Percentiles rank a stretch among this genome's conserved stretches.
Evolutionary conservation across 2,329 filamentous ascomycete species (phyloP).

Genomic region (Calonectria multiphialidica): DNA sequence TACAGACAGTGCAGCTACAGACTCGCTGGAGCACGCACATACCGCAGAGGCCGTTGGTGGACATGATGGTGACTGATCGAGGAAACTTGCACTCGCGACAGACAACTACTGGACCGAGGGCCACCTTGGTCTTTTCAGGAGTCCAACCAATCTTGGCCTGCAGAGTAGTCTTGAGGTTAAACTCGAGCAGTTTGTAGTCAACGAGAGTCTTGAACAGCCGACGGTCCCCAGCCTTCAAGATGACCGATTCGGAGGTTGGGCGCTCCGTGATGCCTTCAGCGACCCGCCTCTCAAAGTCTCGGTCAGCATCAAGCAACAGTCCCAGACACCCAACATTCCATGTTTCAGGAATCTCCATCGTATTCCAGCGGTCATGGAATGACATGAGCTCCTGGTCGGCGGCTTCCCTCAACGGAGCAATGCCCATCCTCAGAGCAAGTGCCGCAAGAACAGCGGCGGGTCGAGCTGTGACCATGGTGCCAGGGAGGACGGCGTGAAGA

Average conservation of each 20-base stretch:
- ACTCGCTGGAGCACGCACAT: slow-evolving; percentile 47
- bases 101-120: slow-evolving; percentile 56
- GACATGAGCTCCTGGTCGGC: slow-evolving; percentile 57
- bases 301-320: slow-evolving; percentile 61
- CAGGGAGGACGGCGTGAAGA: slow-evolving; percentile 60
- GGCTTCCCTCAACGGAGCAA: slow-evolving; percentile 53
- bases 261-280: slow-evolving; percentile 34
- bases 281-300: slow-evolving; percentile 46
- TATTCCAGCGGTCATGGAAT: slow-evolving; percentile 60
- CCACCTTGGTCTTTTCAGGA: slow-evolving; percentile 56
- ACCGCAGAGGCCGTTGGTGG: slow-evolving; percentile 52
- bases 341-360: slow-evolving; percentile 60
- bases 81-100: slow-evolving; percentile 58
- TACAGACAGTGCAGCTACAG: slow-evolving; percentile 39
- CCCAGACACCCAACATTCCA: slow-evolving; percentile 60
- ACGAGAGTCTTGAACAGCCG: slow-evolving; percentile 58
- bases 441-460: slow-evolving; percentile 61
- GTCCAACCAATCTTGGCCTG: slow-evolving; percentile 58
- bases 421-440: slow-evolving; percentile 60
- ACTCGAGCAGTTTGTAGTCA: slow-evolving; percentile 59
- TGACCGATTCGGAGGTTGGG: slow-evolving; percentile 18
- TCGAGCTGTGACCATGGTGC: slow-evolving; percentile 59
- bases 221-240: slow-evolving; percentile 53
- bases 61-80: slow-evolving; percentile 64
- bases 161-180: slow-evolving; percentile 59